Evolutionary conservation across 805 yeast genomes (phyloP).

Genomic region (Cephaloascus albidus): DNA sequence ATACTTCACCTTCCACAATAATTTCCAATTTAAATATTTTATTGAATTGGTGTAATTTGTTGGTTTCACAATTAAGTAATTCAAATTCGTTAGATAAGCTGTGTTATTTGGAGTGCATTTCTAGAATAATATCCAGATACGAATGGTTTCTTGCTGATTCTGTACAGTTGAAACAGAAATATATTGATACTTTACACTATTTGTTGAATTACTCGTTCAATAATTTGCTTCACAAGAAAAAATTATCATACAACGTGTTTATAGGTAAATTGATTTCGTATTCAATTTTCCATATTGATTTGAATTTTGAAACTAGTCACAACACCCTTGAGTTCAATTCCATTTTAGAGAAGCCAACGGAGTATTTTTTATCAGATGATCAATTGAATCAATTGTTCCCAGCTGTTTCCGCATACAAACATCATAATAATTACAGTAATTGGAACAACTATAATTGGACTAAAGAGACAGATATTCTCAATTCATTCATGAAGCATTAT

Average conservation of each 20-base stretch:
- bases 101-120: neutral
- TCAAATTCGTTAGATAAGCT: neutral
- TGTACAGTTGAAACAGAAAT: neutral
- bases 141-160: neutral
- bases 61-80: neutral
- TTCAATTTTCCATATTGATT: too few relatives aligned
- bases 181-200: neutral
- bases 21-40: neutral
- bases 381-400: too few relatives aligned
- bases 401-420: too few relatives aligned
- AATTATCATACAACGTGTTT: neutral
- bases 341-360: too few relatives aligned
- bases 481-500: too few relatives aligned
- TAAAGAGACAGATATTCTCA: too few relatives aligned
- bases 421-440: too few relatives aligned
- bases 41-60: neutral
- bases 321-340: too few relatives aligned
- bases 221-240: neutral
- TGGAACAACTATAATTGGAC: too few relatives aligned
- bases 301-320: too few relatives aligned
- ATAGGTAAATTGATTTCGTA: neutral
- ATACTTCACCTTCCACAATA: neutral
- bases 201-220: neutral
- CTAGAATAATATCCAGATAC: neutral
- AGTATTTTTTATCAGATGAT: too few relatives aligned